Evolutionary conservation across 2,329 filamentous ascomycete species (phyloP).

Genomic region (Fusarium tanahbumbuense): DNA sequence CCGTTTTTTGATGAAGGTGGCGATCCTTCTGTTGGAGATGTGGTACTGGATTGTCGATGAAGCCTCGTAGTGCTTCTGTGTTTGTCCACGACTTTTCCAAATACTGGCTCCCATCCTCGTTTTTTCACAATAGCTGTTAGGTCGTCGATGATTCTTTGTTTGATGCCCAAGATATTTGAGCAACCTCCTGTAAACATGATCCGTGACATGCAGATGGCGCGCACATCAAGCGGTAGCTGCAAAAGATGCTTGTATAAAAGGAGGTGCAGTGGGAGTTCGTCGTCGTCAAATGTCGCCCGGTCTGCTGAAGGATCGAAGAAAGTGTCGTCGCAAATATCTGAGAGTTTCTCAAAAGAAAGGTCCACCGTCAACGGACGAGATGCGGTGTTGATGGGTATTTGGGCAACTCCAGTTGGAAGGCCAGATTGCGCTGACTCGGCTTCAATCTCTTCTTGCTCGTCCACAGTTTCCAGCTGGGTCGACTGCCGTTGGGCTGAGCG

Average conservation of each 20-base stretch:
- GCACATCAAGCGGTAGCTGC: conserved; percentile 81
- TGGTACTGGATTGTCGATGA: conserved; percentile 47
- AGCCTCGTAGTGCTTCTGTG: conserved; percentile 60
- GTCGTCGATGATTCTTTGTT: conserved; percentile 80
- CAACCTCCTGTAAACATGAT: conserved; percentile 88
- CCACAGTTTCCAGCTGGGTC: conserved; percentile 59
- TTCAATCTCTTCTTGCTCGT: conserved; percentile 68
- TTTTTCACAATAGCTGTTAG: conserved; percentile 73
- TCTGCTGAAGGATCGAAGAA: conserved; percentile 72
- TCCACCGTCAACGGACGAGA: conserved; percentile 66
- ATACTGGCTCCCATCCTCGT: conserved; percentile 81
- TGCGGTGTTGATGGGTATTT: conserved; percentile 61
- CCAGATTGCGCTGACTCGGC: conserved; percentile 44
- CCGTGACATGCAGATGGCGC: conserved; percentile 87
- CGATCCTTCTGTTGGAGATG: conserved; percentile 36
- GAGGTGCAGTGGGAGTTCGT: conserved; percentile 82
- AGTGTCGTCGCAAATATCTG: conserved; percentile 78
- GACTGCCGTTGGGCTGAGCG: conserved; percentile 54
- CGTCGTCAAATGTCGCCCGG: conserved; percentile 77
- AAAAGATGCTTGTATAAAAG: conserved; percentile 83
- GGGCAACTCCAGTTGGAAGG: conserved; percentile 47
- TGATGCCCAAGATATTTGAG: conserved; percentile 82
- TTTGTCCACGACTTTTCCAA: conserved; percentile 73
- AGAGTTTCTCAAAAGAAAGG: conserved; percentile 76
- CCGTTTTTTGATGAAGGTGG: conserved; percentile 39